Percentiles rank a stretch among this genome's conserved stretches.
phyloP scores from a whole-genome alignment of 768 basidiomycete species.

The Mycena chlorophos region DNA sequence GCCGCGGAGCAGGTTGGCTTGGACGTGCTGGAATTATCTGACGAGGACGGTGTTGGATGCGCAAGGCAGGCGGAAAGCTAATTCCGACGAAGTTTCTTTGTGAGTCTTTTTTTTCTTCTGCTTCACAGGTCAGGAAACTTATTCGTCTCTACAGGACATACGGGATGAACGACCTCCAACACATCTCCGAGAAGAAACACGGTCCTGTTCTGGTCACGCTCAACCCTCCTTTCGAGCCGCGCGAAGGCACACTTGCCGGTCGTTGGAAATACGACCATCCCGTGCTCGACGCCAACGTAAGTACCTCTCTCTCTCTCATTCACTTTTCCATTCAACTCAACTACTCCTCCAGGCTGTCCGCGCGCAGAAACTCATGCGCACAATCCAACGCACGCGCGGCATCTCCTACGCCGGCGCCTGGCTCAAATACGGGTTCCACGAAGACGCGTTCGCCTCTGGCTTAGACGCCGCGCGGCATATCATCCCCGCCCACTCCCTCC shows the following conservation, averaged over 20 bases:
- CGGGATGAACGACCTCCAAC: constrained; percentile 76
- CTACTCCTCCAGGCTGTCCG: constrained; percentile 45
- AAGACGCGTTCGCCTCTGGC: constrained; percentile 67
- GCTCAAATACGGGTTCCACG: constrained; percentile 79
- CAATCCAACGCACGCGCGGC: constrained; percentile 62
- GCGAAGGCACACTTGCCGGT: constrained; percentile 44
- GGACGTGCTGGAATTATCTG: constrained; percentile 84
- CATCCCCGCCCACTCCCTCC: constrained; percentile 1
- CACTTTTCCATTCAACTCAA: not conserved
- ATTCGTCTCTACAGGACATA: constrained; percentile 43
- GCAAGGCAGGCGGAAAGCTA: constrained; percentile 40
- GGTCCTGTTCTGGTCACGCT: constrained; percentile 72
- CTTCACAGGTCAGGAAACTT: not conserved
- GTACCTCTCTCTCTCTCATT: constrained; percentile 12
- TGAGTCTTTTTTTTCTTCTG: constrained; percentile 32
- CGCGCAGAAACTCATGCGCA: constrained; percentile 52
- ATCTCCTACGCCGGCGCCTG: constrained; percentile 73
- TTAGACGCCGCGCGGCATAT: constrained; percentile 34
- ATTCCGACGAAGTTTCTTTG: constrained; percentile 63
- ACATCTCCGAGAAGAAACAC: constrained; percentile 52
- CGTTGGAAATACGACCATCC: constrained; percentile 70
- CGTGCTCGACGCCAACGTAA: constrained; percentile 54
- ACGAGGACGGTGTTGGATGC: constrained; percentile 44
- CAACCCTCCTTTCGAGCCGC: constrained; percentile 67
- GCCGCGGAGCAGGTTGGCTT: constrained; percentile 59